Percentiles rank a stretch among this genome's conserved stretches.
Conservation (phyloP, 208 protist species). For the Entamoeba moshkovskii region DNA sequence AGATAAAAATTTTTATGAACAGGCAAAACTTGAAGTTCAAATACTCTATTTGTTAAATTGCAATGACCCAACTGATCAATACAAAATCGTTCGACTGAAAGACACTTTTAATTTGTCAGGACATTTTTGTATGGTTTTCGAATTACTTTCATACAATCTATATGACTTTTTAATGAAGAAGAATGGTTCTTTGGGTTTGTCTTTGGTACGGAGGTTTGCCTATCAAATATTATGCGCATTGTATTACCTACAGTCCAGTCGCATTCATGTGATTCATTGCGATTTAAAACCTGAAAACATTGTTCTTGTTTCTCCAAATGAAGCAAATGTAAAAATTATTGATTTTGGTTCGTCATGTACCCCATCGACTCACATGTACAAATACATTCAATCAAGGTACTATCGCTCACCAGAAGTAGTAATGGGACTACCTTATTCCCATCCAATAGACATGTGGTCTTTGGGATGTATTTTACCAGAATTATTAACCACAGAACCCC, state of each 20-base stretch:
- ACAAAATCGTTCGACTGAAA: constrained; percentile 18
- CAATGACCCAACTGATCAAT: background rate
- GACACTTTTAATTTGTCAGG: constrained; percentile 31
- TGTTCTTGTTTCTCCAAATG: constrained; percentile 32
- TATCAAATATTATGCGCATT: constrained; percentile 32
- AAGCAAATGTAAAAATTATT: background rate
- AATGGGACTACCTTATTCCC: constrained; percentile 69
- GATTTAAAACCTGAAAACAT: constrained; percentile 62
- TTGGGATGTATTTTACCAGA: constrained; percentile 92
- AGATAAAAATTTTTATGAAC: constrained; percentile 32
- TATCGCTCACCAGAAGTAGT: constrained; percentile 80
- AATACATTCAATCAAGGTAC: constrained; percentile 75
- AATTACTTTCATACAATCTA: constrained; percentile 62
- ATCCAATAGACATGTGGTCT: constrained; percentile 90
- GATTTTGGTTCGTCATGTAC: background rate
- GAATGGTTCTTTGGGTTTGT: constrained; percentile 55
- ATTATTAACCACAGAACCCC: constrained; percentile 52
- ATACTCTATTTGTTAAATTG: constrained; percentile 23
- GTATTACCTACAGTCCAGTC: background rate
- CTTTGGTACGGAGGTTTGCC: constrained; percentile 42
- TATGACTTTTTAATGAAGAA: constrained; percentile 62
- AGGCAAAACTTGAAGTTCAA: constrained; percentile 35
- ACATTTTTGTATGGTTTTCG: constrained; percentile 56
- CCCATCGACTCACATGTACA: constrained; percentile 43
- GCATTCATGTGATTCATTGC: constrained; percentile 39